Conservation (phyloP, 2,329 filamentous ascomycete species). For the Penicillium glabrum region DNA sequence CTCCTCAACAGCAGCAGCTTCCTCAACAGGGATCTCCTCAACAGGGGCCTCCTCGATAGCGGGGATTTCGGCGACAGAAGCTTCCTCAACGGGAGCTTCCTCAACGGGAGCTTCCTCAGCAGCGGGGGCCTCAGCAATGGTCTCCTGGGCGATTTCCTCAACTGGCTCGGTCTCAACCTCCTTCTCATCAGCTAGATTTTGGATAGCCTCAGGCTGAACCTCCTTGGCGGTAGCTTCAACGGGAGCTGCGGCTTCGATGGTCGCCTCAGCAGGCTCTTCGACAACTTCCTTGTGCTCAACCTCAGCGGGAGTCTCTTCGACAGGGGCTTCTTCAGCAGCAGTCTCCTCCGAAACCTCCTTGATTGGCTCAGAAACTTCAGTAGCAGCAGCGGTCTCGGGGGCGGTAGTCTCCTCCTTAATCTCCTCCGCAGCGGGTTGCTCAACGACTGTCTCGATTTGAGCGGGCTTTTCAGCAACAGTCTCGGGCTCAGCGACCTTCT, state of each 20-base stretch:
- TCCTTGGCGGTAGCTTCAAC: not conserved
- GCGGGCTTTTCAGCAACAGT: constrained; percentile 1
- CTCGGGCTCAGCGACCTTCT: constrained; percentile 4
- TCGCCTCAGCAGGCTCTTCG: constrained; percentile 1
- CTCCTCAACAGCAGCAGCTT: not conserved
- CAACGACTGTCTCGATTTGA: not conserved
- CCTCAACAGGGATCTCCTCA: constrained; percentile 2
- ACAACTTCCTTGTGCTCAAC: not conserved
- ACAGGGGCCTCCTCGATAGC: not conserved
- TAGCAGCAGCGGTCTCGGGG: not conserved
- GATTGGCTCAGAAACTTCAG: not conserved
- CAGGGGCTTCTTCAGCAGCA: not conserved
- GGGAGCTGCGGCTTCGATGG: not conserved
- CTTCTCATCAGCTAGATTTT: not conserved
- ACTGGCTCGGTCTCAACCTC: not conserved
- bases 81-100: constrained; percentile 2
- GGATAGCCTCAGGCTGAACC: too few species aligned
- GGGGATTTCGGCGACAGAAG: not conserved
- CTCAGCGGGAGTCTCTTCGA: constrained; percentile 6
- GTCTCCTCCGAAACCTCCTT: not conserved
- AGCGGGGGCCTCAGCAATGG: too few species aligned
- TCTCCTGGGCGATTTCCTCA: too few species aligned
- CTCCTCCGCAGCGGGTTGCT: not conserved
- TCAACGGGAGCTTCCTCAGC: not conserved
- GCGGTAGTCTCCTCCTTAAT: constrained; percentile 2